A percentile compares a stretch with the other conserved stretches of the same genome.
Conservation (phyloP, 768 basidiomycete genomes). For the Gautieria morchelliformis region DNA sequence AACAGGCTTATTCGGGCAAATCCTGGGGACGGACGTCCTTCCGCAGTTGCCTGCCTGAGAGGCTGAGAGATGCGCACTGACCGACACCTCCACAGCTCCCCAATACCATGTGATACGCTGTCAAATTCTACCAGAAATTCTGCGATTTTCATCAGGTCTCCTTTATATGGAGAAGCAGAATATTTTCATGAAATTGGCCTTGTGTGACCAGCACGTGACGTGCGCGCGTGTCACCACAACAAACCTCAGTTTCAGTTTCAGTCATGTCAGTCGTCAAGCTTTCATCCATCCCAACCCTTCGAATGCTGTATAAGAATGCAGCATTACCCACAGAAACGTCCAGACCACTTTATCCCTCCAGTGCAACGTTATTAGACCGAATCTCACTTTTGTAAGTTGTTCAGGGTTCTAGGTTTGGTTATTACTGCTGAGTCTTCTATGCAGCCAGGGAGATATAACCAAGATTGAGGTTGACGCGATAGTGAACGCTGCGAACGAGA, state of each 20-base stretch:
- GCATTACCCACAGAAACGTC: constrained; percentile 24
- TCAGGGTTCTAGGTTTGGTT: not conserved
- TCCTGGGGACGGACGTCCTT: no score
- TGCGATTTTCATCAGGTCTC: no score
- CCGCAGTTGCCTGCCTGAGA: no score
- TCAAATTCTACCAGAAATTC: no score
- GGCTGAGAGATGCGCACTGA: no score
- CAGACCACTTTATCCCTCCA: constrained; percentile 28
- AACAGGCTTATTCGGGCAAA: no score
- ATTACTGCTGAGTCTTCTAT: not conserved
- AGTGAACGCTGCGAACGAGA: constrained; percentile 75
- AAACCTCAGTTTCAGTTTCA: not conserved
- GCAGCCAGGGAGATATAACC: constrained; percentile 75
- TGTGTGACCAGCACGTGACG: no score
- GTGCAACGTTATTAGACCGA: constrained; percentile 36
- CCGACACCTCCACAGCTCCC: no score
- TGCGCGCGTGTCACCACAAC: no score
- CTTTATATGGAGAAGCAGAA: no score
- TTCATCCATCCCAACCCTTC: constrained; percentile 40
- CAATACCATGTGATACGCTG: no score
- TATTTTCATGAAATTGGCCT: no score
- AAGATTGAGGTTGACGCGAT: constrained; percentile 59
- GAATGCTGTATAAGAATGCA: constrained; percentile 38
- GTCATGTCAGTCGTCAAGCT: constrained; percentile 3
- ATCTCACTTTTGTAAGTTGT: constrained; percentile 57